phyloP scores from a whole-genome alignment of 768 basidiomycete species.

The Asterophora lycoperdoides region DNA sequence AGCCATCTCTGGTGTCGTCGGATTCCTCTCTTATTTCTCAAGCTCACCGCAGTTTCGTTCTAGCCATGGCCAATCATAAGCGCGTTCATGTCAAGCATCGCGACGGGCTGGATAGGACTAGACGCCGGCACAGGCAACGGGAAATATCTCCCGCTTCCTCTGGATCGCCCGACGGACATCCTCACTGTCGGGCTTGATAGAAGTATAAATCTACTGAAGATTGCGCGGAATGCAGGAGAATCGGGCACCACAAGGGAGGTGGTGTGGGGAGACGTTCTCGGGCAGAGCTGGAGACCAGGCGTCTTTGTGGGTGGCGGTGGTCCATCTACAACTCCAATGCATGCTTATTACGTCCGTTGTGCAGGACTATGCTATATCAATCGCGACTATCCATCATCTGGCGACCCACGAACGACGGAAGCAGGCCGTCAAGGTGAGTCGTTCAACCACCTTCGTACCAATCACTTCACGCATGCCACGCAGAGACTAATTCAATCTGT shows the following conservation, averaged over 20 bases:
- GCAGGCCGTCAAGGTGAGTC: slow-evolving; percentile 65
- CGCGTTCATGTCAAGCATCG: slow-evolving; percentile 64
- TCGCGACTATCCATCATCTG: slow-evolving; percentile 96
- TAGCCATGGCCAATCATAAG: slow-evolving; percentile 91
- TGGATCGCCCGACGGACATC: slow-evolving; percentile 52
- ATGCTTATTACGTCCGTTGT: neutral
- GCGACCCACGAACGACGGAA: slow-evolving; percentile 73
- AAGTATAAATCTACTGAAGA: slow-evolving; percentile 71
- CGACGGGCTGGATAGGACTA: slow-evolving; percentile 79
- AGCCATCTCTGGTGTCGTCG: neutral
- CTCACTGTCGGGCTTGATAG: slow-evolving; percentile 85
- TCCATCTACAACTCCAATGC: neutral
- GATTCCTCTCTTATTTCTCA: neutral
- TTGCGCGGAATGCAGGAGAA: slow-evolving; percentile 64
- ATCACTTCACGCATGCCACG: neutral
- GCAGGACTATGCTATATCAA: slow-evolving; percentile 94
- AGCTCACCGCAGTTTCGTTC: neutral
- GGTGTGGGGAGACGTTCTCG: slow-evolving; percentile 75
- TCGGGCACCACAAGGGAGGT: slow-evolving; percentile 54
- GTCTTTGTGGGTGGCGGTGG: slow-evolving; percentile 57
- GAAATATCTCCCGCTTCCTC: slow-evolving; percentile 84
- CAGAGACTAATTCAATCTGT: slow-evolving; percentile 65
- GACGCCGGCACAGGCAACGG: slow-evolving; percentile 98
- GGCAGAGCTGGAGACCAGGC: slow-evolving; percentile 67
- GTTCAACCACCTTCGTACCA: neutral